Percentiles rank a stretch among this genome's conserved stretches.
Evolutionary conservation across 2,329 filamentous ascomycete genomes (phyloP).

Genomic region (Dothistroma septosporum): DNA sequence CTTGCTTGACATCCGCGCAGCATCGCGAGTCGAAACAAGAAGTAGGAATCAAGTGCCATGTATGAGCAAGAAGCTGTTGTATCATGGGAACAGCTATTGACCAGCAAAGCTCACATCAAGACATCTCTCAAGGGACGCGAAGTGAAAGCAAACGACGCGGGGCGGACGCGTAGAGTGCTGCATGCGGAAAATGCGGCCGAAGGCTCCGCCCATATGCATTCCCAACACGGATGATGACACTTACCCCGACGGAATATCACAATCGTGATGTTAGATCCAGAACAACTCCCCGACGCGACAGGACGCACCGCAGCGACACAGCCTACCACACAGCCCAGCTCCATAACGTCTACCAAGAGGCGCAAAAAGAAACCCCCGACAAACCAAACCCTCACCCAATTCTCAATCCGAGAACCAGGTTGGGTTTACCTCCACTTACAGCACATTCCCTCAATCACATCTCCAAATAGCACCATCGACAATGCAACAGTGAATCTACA

Average conservation of each 20-base stretch:
- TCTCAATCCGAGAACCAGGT: slow-evolving; percentile 38
- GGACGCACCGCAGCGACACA: slow-evolving; percentile 3
- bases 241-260: neutral
- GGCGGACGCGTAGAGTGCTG: neutral
- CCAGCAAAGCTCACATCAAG: slow-evolving; percentile 1
- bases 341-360: slow-evolving; percentile 9
- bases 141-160: neutral
- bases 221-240: neutral
- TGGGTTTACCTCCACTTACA: slow-evolving; percentile 44
- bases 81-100: neutral
- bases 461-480: slow-evolving; percentile 46
- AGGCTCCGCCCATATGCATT: neutral
- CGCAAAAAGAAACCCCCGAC: slow-evolving; percentile 15
- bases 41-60: neutral
- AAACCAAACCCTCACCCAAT: slow-evolving; percentile 30
- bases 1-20: neutral
- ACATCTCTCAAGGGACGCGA: neutral
- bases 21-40: neutral
- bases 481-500: slow-evolving; percentile 60
- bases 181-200: neutral
- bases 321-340: slow-evolving; percentile 8
- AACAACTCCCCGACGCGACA: slow-evolving; percentile 12
- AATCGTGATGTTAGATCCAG: slow-evolving; percentile 7
- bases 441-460: slow-evolving; percentile 26
- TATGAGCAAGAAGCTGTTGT: neutral